A percentile compares a stretch with the other conserved stretches of the same genome.
These are phyloP conservation scores for Amorphotheca resinae DNA, from an alignment of 495 filamentous ascomycete genomes.

Conservation along the genomic window DNA sequence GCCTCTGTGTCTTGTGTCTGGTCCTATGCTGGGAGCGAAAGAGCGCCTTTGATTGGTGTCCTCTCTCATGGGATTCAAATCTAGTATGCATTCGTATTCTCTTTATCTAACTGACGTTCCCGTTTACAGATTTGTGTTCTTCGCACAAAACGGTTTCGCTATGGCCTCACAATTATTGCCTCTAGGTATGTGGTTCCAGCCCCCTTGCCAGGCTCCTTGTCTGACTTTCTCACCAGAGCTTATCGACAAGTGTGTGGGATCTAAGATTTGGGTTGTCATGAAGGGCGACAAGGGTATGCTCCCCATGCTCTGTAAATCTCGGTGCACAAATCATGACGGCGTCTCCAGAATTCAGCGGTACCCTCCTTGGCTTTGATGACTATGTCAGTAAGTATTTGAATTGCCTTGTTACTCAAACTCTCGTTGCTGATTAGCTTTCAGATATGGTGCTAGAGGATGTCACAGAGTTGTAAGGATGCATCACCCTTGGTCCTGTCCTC, in stretches of 20 bases:
- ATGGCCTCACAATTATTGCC: slow-evolving; percentile 78
- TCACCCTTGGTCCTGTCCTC: neutral
- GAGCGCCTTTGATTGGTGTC: too few relatives aligned
- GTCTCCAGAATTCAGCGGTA: slow-evolving; percentile 79
- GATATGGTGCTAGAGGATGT: slow-evolving; percentile 98
- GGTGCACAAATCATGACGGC: slow-evolving; percentile 1
- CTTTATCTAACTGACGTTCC: neutral
- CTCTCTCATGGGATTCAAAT: too few relatives aligned
- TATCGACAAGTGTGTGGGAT: slow-evolving; percentile 97
- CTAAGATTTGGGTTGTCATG: slow-evolving; percentile 97
- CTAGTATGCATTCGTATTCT: too few relatives aligned
- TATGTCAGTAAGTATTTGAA: slow-evolving; percentile 79
- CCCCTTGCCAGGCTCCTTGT: slow-evolving; percentile 15
- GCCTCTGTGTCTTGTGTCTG: too few relatives aligned
- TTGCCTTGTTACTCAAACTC: neutral
- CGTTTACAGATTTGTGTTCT: neutral
- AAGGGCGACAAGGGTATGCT: slow-evolving; percentile 88
- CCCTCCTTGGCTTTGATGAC: slow-evolving; percentile 90
- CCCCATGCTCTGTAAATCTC: neutral
- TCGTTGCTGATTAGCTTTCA: slow-evolving; percentile 26
- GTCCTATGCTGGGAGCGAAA: too few relatives aligned
- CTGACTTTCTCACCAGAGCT: slow-evolving; percentile 49
- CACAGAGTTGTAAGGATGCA: slow-evolving; percentile 72
- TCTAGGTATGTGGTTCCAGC: slow-evolving; percentile 39
- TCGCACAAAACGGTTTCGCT: neutral